phyloP scores from a whole-genome alignment of 2,329 filamentous ascomycete species.

The Diaporthe citriasiana region DNA sequence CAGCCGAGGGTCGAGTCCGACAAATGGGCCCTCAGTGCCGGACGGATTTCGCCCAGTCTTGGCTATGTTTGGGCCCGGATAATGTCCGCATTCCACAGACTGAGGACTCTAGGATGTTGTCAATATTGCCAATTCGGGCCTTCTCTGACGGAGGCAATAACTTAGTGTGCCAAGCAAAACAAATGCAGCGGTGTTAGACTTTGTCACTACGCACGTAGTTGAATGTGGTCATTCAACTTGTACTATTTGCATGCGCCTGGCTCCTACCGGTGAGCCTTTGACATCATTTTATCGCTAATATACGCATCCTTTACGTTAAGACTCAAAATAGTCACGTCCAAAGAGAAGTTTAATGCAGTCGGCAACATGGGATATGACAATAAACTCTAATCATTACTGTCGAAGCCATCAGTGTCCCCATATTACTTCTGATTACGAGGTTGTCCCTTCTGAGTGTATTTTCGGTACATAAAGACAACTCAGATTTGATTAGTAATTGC shows the following conservation, averaged over 20 bases:
- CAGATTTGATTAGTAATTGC: not conserved
- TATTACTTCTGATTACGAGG: not conserved
- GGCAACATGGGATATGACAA: no score
- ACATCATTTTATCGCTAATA: no score
- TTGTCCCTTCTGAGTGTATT: not conserved
- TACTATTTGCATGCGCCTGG: not conserved
- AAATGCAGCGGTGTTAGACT: not conserved
- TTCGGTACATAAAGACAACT: not conserved
- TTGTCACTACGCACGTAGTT: not conserved
- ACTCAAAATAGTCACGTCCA: no score
- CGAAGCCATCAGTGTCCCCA: no score
- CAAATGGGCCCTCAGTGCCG: conserved; percentile 1
- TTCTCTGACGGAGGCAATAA: conserved; percentile 9
- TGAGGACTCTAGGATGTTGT: not conserved
- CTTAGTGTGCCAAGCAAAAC: not conserved
- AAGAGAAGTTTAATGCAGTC: not conserved
- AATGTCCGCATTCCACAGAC: conserved; percentile 8
- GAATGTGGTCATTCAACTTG: not conserved
- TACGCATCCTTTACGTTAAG: not conserved
- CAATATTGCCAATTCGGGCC: not conserved
- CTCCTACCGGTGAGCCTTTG: not conserved
- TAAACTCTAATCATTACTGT: not conserved
- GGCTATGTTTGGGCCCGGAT: conserved; percentile 3
- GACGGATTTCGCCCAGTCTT: not conserved
- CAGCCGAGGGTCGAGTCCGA: not conserved